These are phyloP conservation scores for Cairneyella variabilis DNA, from an alignment of 495 filamentous ascomycete genomes.

Conservation along the genomic window DNA sequence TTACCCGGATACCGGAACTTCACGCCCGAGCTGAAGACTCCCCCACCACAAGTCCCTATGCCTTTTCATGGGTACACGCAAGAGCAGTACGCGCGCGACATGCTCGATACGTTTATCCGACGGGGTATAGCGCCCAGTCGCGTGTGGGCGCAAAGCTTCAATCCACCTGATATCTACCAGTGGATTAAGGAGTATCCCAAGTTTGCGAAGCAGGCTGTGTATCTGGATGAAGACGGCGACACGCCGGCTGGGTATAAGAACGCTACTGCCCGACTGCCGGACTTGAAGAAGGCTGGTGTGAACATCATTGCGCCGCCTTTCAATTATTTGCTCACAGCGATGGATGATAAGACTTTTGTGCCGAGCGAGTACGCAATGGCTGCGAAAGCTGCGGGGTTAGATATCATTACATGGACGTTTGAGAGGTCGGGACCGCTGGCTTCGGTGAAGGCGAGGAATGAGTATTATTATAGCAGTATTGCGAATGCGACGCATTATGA, in stretches of 20 bases:
- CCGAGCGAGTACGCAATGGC: constrained; percentile 39
- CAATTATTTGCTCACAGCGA: constrained; percentile 37
- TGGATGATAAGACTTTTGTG: constrained; percentile 34
- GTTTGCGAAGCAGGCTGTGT: constrained; percentile 54
- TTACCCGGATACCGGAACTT: constrained; percentile 43
- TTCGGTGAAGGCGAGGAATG: constrained; percentile 32
- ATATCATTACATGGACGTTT: constrained; percentile 59
- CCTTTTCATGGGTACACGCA: constrained; percentile 61
- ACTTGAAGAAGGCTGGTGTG: constrained; percentile 40
- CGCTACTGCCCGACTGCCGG: constrained; percentile 45
- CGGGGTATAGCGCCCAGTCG: constrained; percentile 47
- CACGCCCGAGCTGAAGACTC: constrained; percentile 59
- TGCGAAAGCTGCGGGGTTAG: constrained; percentile 49
- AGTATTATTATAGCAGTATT: constrained; percentile 54
- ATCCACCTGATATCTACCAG: constrained; percentile 55
- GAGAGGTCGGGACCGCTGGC: constrained; percentile 54
- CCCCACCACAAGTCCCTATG: constrained; percentile 46
- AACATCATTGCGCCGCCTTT: constrained; percentile 39
- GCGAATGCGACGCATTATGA: constrained; percentile 46
- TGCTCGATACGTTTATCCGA: constrained; percentile 54
- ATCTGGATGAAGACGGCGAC: constrained; percentile 55
- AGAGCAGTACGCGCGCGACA: constrained; percentile 51
- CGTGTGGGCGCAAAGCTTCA: constrained; percentile 58
- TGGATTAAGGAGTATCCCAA: constrained; percentile 54
- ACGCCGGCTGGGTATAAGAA: constrained; percentile 34